These are phyloP conservation scores for Saccharomyces hybrid DNA, from an alignment of 1,139 yeast genomes.

Conservation along the genomic window DNA sequence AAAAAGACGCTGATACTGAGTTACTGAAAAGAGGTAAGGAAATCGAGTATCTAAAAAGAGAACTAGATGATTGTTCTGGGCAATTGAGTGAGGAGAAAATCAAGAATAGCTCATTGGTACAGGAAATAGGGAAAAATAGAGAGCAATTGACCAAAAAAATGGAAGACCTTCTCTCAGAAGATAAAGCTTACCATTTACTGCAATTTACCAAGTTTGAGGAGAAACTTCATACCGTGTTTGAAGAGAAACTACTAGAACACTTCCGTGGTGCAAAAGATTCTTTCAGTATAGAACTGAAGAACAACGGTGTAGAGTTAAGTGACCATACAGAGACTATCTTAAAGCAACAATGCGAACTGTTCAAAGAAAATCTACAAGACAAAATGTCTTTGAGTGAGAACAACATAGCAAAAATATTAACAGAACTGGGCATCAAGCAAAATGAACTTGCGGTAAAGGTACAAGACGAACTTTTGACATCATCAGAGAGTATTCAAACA, in stretches of 20 bases:
- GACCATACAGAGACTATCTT: neutral
- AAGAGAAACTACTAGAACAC: neutral
- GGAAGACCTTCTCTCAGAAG: neutral
- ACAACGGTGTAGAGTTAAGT: neutral
- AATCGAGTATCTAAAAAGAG: conserved; percentile 26
- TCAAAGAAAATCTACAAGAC: neutral
- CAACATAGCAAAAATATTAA: neutral
- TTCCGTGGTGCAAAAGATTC: neutral
- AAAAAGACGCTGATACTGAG: conserved; percentile 18
- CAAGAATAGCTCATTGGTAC: conserved; percentile 20
- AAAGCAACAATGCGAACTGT: neutral
- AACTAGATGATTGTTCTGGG: conserved; percentile 29
- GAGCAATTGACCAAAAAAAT: conserved; percentile 1
- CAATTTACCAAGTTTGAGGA: neutral
- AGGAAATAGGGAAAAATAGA: conserved; percentile 14
- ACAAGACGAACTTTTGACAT: conserved; percentile 3
- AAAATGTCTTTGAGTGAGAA: neutral
- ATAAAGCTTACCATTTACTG: neutral
- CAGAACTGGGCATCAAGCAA: conserved; percentile 4
- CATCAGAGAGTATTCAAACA: neutral
- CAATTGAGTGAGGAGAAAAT: conserved; percentile 30
- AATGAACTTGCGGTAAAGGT: conserved; percentile 3
- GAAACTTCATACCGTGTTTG: neutral
- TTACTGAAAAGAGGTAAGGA: conserved; percentile 22
- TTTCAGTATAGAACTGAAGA: neutral